These are phyloP conservation scores for Glomus cerebriforme DNA, from an alignment of 192 early-diverging fungal genomes.

Conservation along the genomic window DNA sequence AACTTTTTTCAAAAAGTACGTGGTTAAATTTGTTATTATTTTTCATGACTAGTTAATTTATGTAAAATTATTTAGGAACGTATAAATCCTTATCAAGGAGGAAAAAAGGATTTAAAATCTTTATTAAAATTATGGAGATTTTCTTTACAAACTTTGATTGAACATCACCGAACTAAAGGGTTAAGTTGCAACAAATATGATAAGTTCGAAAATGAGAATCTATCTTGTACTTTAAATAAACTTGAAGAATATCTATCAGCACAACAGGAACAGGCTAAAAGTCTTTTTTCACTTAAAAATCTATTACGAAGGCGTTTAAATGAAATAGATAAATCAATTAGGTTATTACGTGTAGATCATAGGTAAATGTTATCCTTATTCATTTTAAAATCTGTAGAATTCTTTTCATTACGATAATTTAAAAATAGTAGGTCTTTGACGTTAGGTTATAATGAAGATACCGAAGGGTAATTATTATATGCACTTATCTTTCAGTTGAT, in stretches of 20 bases:
- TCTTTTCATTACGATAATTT: too few relatives aligned
- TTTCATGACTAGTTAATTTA: not conserved
- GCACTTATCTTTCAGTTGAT: too few relatives aligned
- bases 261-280: not conserved
- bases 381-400: not conserved
- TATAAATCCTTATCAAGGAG: not conserved
- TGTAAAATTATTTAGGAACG: not conserved
- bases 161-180: not conserved
- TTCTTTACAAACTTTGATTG: not conserved
- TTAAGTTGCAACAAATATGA: not conserved
- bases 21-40: not conserved
- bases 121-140: constrained; percentile 13
- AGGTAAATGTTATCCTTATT: not conserved
- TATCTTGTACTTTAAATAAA: not conserved
- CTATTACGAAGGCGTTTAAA: not conserved
- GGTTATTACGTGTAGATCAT: not conserved
- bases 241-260: not conserved
- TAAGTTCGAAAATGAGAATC: not conserved
- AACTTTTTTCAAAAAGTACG: not conserved
- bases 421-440: too few relatives aligned
- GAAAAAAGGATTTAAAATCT: constrained; percentile 11
- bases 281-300: not conserved
- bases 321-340: constrained; percentile 16
- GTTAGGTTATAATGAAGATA: too few relatives aligned
- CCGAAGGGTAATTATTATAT: too few relatives aligned